Evolutionary conservation across 2,329 filamentous ascomycete genomes (phyloP).

Genomic region (Thelonectria blattea): DNA sequence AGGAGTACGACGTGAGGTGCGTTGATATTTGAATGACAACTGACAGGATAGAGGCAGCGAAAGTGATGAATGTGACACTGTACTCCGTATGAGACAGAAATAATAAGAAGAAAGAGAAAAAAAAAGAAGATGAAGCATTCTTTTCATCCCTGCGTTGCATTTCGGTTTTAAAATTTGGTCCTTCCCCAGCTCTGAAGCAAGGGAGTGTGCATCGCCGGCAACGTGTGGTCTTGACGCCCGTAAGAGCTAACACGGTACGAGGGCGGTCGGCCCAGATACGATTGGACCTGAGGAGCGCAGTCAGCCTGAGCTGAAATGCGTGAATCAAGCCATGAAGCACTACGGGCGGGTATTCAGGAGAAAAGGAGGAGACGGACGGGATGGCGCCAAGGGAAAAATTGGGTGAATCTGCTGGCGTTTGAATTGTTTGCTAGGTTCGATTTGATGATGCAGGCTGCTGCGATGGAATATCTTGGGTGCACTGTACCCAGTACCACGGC

Average conservation of each 20-base stretch:
- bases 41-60: not conserved
- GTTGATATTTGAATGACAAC: not conserved
- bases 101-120: not conserved
- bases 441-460: too few relatives aligned
- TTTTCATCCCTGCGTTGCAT: not conserved
- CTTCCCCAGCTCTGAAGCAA: not conserved
- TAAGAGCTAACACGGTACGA: slow-evolving; percentile 4
- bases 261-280: not conserved
- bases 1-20: not conserved
- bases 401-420: too few relatives aligned
- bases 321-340: slow-evolving; percentile 9
- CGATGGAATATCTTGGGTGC: too few relatives aligned
- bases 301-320: slow-evolving; percentile 4
- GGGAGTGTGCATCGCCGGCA: not conserved
- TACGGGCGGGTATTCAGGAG: not conserved
- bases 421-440: too few relatives aligned
- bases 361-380: slow-evolving; percentile 2
- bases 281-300: slow-evolving; percentile 4
- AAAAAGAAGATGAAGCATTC: not conserved
- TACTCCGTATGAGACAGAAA: not conserved
- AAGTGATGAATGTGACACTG: not conserved
- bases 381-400: too few relatives aligned
- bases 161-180: not conserved
- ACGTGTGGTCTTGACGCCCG: not conserved
- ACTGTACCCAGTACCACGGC: not conserved